Evolutionary conservation across 345 rosid genomes (phyloP).

Genomic region (Arabidopsis arenosa): DNA sequence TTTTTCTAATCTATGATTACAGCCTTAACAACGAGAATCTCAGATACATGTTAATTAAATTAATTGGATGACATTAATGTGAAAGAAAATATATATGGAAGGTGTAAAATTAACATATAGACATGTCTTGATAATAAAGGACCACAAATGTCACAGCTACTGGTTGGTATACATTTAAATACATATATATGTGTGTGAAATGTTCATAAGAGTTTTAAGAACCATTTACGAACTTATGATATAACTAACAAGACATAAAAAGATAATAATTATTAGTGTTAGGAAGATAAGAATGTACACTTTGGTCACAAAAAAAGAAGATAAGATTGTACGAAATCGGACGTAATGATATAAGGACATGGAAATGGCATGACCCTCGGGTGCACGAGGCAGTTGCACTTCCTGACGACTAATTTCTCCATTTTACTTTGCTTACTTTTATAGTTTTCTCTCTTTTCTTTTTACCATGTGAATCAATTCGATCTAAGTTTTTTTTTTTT

Average conservation of each 20-base stretch:
- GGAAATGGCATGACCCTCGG: conserved; percentile 30
- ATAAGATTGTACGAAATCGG: conserved; percentile 29
- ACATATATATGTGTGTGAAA: not conserved
- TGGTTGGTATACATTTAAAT: not conserved
- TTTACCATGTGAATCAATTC: not conserved
- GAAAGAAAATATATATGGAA: conserved; percentile 15
- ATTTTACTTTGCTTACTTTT: not conserved
- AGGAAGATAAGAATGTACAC: not conserved
- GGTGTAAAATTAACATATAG: conserved; percentile 4
- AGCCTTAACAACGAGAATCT: conserved; percentile 34
- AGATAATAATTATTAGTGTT: not conserved
- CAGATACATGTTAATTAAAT: not conserved
- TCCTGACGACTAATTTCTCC: conserved; percentile 30
- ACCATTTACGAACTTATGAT: not conserved
- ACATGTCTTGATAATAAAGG: conserved; percentile 14
- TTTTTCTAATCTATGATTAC: conserved; percentile 19
- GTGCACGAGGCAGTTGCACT: conserved; percentile 44
- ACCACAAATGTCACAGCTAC: conserved; percentile 19
- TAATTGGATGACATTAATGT: not conserved
- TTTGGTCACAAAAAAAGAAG: not conserved
- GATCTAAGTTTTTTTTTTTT: not conserved
- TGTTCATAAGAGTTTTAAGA: conserved; percentile 1
- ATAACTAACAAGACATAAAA: not conserved
- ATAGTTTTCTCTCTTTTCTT: not conserved
- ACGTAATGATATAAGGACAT: conserved; percentile 31